Base-by-base conservation (phyloP, 192 early-diverging fungal species). In the Gonapodya sp. region DNA sequence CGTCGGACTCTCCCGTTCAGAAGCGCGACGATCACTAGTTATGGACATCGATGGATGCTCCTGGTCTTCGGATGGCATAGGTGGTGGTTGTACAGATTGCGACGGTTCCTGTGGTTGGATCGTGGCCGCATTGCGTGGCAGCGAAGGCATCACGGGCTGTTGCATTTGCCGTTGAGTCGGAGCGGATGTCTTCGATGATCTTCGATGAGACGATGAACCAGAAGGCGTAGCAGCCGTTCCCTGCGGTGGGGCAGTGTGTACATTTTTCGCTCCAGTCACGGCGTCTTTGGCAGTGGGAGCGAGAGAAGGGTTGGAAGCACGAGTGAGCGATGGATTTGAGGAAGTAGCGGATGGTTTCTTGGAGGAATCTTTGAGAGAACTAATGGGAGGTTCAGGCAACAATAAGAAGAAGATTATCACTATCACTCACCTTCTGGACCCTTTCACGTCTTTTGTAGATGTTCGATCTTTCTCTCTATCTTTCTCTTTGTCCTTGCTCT, bases 391-490 rank as follows among this genome's bases (percentile, higher is more conserved):
- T 64, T 64, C 8, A 64, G 46, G 24, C 24, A 24, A 64, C 24
- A 8, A 16, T 24, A 24, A 64, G n/a, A n/a, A 64, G 46, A 8
- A 24, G 24, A 8, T 16, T 8, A 8, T 78, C 77, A 0, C 34
- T 78, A 0, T 78, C 18, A 24, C 35, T 78, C 31, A 34, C 77
- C 77, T 78, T 78, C 18, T 31, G 35, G 31, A 34, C 30, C 31
- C 77, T 31, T 34, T 78, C 18, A 18, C 77, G 77, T 31, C 35
- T 35, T 35, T 78, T 32, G 73, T 31, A 36, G 73, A 0, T 82
- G 34, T 35, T 0, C 78, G 74, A 34, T 82, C 80, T 36, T 79
- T 82, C 31, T 82, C 79, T 31, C 36, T 77, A 2, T 81, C 82
- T 74, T 77, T 81, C 8, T 81, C 73, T 35, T 75, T 36, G 18